phyloP scores from a whole-genome alignment of 2,329 filamentous ascomycete species.

The Phyllosticta citriasiana region DNA sequence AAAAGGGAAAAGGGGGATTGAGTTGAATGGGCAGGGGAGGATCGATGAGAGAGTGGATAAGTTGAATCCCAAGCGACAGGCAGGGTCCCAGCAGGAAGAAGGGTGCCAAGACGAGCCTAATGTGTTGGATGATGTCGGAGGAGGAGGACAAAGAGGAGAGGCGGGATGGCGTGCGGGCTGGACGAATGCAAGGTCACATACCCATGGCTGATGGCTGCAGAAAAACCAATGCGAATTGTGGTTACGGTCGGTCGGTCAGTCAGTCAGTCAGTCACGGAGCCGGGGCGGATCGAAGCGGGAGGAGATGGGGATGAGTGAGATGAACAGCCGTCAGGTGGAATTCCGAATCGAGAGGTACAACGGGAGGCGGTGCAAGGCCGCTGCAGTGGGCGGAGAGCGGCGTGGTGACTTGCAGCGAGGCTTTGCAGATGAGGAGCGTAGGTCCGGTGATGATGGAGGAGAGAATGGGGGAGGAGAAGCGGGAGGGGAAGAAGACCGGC shows the following conservation, averaged over 20 bases:
- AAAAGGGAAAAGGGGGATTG: neutral
- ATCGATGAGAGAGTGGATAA: neutral
- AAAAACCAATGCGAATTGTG: neutral
- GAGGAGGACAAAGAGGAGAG: conserved; percentile 1
- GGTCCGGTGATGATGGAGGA: neutral
- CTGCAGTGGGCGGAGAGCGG: neutral
- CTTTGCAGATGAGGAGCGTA: neutral
- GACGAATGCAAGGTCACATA: neutral
- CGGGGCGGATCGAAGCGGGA: neutral
- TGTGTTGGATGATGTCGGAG: conserved; percentile 3
- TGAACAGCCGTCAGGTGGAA: neutral
- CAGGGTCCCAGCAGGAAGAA: neutral
- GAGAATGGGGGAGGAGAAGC: neutral
- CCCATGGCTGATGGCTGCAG: conserved; percentile 1
- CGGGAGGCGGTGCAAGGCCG: neutral
- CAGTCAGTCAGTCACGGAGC: neutral
- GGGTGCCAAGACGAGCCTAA: conserved; percentile 6
- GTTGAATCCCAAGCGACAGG: neutral
- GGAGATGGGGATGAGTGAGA: neutral
- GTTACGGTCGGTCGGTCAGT: neutral
- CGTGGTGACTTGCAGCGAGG: neutral
- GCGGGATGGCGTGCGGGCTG: neutral
- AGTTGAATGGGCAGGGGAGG: neutral
- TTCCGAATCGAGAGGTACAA: neutral
- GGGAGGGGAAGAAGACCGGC: neutral